These are phyloP conservation scores for Aspergillus viridinutans DNA, from an alignment of 2,329 filamentous ascomycete genomes.

Conservation along the genomic window DNA sequence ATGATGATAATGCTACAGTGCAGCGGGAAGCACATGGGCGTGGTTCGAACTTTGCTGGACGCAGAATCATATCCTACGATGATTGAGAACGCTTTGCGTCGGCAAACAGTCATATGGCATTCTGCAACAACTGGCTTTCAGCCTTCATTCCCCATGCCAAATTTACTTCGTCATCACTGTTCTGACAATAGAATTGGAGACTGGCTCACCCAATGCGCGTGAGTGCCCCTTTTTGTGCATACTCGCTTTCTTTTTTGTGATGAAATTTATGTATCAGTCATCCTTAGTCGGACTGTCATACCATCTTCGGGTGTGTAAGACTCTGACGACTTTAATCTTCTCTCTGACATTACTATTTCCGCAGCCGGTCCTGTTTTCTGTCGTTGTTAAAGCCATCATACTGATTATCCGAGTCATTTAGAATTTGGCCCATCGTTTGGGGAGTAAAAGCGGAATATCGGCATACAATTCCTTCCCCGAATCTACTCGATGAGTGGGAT, in stretches of 20 bases:
- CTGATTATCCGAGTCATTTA: not conserved
- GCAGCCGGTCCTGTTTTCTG: not conserved
- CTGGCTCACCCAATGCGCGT: not conserved
- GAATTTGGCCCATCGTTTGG: not conserved
- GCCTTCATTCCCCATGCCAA: not conserved
- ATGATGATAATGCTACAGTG: slow-evolving; percentile 25
- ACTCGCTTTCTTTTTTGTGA: slow-evolving; percentile 53
- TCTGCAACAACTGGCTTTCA: too few relatives aligned
- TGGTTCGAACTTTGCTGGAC: slow-evolving; percentile 19
- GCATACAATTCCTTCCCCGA: not conserved
- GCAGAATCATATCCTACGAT: slow-evolving; percentile 35
- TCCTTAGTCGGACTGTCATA: slow-evolving; percentile 79
- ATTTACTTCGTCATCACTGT: not conserved
- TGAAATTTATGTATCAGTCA: slow-evolving; percentile 88
- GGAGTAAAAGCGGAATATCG: not conserved
- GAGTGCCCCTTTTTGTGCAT: slow-evolving; percentile 10
- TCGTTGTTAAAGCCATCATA: not conserved
- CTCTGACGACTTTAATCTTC: slow-evolving; percentile 45
- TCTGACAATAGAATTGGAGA: too few relatives aligned
- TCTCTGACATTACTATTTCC: slow-evolving; percentile 33
- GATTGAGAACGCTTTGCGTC: slow-evolving; percentile 21
- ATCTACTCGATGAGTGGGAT: too few relatives aligned
- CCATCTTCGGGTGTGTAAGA: slow-evolving; percentile 37
- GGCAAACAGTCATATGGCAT: not conserved
- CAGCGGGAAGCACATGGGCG: not conserved